Percentiles rank a stretch among this genome's conserved stretches.
Evolutionary conservation across 768 basidiomycete genomes (phyloP).

Genomic region (Serendipita sp.): DNA sequence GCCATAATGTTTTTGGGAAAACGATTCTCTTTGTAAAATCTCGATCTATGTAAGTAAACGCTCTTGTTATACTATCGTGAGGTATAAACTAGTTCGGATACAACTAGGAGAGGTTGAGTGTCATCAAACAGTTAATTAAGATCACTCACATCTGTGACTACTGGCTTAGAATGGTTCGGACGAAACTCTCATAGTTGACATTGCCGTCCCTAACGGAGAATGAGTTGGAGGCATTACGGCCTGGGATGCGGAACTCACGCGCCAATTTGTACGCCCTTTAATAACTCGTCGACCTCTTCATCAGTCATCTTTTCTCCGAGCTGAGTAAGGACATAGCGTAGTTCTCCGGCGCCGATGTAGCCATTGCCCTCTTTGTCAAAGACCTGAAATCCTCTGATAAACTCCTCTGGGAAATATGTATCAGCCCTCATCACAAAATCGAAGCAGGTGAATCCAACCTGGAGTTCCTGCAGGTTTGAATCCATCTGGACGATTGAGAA

Average conservation of each 20-base stretch:
- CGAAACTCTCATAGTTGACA: conserved; percentile 94
- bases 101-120: background rate
- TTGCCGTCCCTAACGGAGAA: conserved; percentile 63
- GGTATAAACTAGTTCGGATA: background rate
- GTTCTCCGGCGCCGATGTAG: conserved; percentile 79
- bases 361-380: conserved; percentile 95
- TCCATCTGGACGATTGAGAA: conserved; percentile 88
- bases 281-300: conserved; percentile 92
- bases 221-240: conserved; percentile 8
- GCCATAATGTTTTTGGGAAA: background rate
- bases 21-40: background rate
- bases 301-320: conserved; percentile 97
- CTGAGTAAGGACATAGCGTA: conserved; percentile 87
- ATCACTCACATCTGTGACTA: conserved; percentile 18
- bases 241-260: conserved; percentile 34
- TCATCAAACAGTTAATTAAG: background rate
- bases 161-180: conserved; percentile 84
- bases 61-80: too few species aligned
- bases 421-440: background rate
- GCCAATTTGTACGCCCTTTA: conserved; percentile 90
- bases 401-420: conserved; percentile 60
- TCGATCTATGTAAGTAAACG: background rate
- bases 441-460: conserved; percentile 32
- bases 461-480: conserved; percentile 96
- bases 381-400: conserved; percentile 97